phyloP scores from a whole-genome alignment of 78 protist genomes.

The Creolimax fragrantissima region DNA sequence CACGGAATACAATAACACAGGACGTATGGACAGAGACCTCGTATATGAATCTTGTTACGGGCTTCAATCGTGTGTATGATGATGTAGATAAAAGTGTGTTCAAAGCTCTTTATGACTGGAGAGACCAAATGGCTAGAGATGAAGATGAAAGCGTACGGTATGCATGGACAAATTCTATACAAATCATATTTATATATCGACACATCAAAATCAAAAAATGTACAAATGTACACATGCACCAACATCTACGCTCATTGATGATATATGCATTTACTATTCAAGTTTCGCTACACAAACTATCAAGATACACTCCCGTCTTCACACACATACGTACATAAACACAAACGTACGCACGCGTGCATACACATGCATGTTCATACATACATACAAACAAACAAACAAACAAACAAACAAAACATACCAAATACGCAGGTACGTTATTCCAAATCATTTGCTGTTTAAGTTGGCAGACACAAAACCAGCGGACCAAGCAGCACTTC shows the following conservation, averaged over 20 bases:
- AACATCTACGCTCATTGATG: background rate
- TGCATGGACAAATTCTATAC: background rate
- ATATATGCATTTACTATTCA: no score
- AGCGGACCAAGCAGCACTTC: background rate
- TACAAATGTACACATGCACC: background rate
- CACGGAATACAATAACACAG: no score
- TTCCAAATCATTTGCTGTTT: constrained; percentile 23
- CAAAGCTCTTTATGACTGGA: constrained; percentile 59
- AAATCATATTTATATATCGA: background rate
- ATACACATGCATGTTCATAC: background rate
- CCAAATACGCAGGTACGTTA: constrained; percentile 28
- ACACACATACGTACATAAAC: no score
- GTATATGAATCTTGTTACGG: background rate
- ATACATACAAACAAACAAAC: no score
- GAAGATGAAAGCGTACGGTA: constrained; percentile 72
- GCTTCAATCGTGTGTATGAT: background rate
- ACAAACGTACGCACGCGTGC: background rate
- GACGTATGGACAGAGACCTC: background rate
- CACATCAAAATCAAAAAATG: background rate
- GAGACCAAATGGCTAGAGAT: constrained; percentile 63
- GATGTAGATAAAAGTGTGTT: constrained; percentile 22
- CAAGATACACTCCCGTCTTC: no score
- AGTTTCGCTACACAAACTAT: no score
- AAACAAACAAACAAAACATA: no score
- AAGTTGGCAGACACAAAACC: constrained; percentile 17